Evolutionary conservation across 768 basidiomycete species (phyloP).

Genomic region (Artomyces pyxidatus): DNA sequence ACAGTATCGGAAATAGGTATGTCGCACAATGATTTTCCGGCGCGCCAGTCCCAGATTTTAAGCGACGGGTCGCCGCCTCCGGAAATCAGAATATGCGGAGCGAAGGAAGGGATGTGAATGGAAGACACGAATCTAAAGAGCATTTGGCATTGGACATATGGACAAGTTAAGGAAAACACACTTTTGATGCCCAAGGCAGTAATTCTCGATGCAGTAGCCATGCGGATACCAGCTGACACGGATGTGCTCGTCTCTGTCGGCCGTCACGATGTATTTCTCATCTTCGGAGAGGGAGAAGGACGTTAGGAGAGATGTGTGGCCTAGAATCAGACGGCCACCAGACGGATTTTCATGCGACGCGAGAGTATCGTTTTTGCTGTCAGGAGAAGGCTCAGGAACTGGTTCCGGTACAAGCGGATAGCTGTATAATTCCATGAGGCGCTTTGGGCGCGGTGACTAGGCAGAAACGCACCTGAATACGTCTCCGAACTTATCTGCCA

Average conservation of each 20-base stretch:
- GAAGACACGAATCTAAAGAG: slow-evolving; percentile 86
- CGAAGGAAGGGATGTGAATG: slow-evolving; percentile 53
- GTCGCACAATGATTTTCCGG: slow-evolving; percentile 44
- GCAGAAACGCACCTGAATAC: slow-evolving; percentile 60
- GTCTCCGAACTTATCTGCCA: slow-evolving; percentile 94
- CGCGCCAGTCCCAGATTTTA: slow-evolving; percentile 76
- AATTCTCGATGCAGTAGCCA: slow-evolving; percentile 80
- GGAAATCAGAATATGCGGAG: slow-evolving; percentile 52
- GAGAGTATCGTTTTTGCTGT: slow-evolving; percentile 21
- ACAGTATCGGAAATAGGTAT: slow-evolving; percentile 38
- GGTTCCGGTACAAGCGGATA: slow-evolving; percentile 46
- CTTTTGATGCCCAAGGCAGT: slow-evolving; percentile 80
- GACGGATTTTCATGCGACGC: slow-evolving; percentile 65
- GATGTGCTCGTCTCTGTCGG: slow-evolving; percentile 94
- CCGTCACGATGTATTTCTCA: slow-evolving; percentile 72
- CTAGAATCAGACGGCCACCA: slow-evolving; percentile 63
- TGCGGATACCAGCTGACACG: slow-evolving; percentile 85
- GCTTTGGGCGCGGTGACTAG: too few relatives aligned
- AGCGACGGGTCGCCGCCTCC: slow-evolving; percentile 81
- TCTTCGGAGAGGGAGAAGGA: slow-evolving; percentile 59
- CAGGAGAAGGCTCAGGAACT: slow-evolving; percentile 8
- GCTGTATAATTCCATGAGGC: slow-evolving; percentile 35
- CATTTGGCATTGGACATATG: too few relatives aligned
- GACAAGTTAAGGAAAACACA: slow-evolving; percentile 28
- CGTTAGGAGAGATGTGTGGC: slow-evolving; percentile 85